Evolutionary conservation across 2,329 filamentous ascomycete genomes (phyloP).

Genomic region (Teratosphaeria viscida): DNA sequence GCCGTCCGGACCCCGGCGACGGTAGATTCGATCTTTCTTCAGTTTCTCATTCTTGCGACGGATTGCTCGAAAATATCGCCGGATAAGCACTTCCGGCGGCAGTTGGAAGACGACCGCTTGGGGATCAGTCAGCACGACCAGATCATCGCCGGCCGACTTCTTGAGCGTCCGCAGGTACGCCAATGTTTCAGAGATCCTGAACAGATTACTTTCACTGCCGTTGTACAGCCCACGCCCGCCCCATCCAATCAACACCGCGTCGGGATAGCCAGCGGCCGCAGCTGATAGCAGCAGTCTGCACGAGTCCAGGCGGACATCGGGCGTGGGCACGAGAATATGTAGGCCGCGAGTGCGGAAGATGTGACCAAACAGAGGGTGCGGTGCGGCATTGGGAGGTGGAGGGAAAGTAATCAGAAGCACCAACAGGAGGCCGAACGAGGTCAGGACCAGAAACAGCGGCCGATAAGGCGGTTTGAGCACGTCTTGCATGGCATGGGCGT

Average conservation of each 20-base stretch:
- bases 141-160: constrained; percentile 32
- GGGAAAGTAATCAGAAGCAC: neutral
- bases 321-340: constrained; percentile 7
- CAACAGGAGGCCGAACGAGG: neutral
- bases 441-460: neutral
- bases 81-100: constrained; percentile 47
- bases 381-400: neutral
- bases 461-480: neutral
- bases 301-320: constrained; percentile 2
- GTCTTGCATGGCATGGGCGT: neutral
- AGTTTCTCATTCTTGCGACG: constrained; percentile 40
- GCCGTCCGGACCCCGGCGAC: constrained; percentile 12
- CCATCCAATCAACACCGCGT: constrained; percentile 27
- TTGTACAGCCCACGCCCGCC: neutral
- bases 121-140: constrained; percentile 54
- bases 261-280: neutral
- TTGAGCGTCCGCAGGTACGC: constrained; percentile 14
- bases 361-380: neutral
- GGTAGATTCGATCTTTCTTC: constrained; percentile 9
- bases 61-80: constrained; percentile 48
- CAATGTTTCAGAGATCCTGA: constrained; percentile 17
- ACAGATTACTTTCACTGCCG: neutral
- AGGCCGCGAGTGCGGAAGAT: neutral
- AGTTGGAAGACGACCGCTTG: constrained; percentile 56
- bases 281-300: constrained; percentile 5